Conservation (phyloP, 179 eudicot species). For the Vitellaria paradoxa region DNA sequence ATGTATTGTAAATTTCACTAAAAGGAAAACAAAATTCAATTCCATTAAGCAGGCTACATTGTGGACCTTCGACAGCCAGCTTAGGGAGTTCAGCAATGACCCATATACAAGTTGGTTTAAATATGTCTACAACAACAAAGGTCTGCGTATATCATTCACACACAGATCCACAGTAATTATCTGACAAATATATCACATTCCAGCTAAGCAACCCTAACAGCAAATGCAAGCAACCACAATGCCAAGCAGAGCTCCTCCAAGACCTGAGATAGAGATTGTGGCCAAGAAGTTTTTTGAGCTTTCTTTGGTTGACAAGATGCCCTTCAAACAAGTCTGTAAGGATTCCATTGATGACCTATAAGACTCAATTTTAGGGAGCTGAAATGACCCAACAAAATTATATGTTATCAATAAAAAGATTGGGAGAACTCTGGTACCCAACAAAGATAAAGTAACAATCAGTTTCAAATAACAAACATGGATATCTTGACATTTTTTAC, state of each 20-base stretch:
- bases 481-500: neutral
- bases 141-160: no score
- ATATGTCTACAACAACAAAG: neutral
- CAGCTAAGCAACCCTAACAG: slow-evolving; percentile 49
- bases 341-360: slow-evolving; percentile 83
- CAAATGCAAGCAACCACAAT: slow-evolving; percentile 71
- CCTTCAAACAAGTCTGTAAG: slow-evolving; percentile 88
- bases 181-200: slow-evolving; percentile 23
- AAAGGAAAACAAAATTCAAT: no score
- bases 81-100: no score
- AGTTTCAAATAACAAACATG: neutral
- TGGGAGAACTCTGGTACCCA: neutral
- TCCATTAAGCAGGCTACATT: no score
- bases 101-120: neutral
- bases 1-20: no score
- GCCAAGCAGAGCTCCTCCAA: slow-evolving; percentile 87
- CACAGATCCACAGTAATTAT: neutral
- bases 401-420: neutral
- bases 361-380: neutral
- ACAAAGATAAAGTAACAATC: neutral
- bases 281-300: slow-evolving; percentile 94
- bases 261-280: slow-evolving; percentile 90
- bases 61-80: no score
- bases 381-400: neutral
- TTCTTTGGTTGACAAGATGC: slow-evolving; percentile 88